Evolutionary conservation across 2,329 filamentous ascomycete species (phyloP), one percentile per base, ranked within the genome.

Genomic region (Triangularia verruculosa): DNA sequence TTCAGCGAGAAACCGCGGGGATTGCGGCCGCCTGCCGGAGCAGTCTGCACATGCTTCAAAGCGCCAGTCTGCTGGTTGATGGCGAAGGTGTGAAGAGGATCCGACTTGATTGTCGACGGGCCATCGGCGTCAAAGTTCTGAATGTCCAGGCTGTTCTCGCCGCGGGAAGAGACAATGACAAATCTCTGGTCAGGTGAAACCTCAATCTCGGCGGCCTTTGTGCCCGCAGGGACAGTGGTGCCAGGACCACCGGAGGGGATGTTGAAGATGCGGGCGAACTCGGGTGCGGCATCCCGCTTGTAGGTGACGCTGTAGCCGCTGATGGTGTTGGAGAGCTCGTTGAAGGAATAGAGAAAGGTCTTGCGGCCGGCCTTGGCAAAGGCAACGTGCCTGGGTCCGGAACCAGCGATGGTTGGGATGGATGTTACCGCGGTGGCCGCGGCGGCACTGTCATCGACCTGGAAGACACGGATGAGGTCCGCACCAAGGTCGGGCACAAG

Each of bases 1-100:
- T 89, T 91, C 57, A 90, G 75, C 55, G 81, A 82, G 73, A 91
- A 89, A 25, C 89, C 87, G 22, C 90, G 82, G 0, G 90, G 90
- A 60, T 81, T 83, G 6, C 76, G 74, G 1, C 90, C 90, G 57
- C 87, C 87, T 0, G 86, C 82, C 0, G 88, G 80, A 12, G 82
- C 82, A 27, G 86, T 78, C 68, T 88, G 82, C 2, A 84, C 72
- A 59, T 86, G 81, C 0, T 71, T 75, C 24, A 91, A 78, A 1
- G 75, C 78, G 4, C 88, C 89, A 17, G 80, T 82, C 11, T 72
- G 66, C 1, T 72, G 66, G 68, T 85, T 75, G 66, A 90, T 82
- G 62, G 76, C 70, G 77, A 86, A 91, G 61, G 80, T 85, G 62
- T 87, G 80, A 57, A 93, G 75, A 0, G 88, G 83, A 73, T 91